Conservation (phyloP, 768 basidiomycete genomes). For the Russula griseocarnosa region DNA sequence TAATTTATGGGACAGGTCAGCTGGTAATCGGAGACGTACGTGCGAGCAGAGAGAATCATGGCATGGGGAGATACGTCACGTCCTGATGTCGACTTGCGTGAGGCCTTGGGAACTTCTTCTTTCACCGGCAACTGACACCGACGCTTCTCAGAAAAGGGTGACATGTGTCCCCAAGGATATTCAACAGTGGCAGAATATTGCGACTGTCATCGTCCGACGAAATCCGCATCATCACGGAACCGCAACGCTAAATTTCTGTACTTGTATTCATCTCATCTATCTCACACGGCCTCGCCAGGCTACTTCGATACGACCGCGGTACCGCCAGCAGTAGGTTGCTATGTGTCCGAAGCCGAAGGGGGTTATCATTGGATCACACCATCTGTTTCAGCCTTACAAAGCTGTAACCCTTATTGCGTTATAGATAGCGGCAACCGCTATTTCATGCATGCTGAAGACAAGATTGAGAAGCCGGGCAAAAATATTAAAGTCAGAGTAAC, state of each 20-base stretch:
- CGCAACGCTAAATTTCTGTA: conserved; percentile 2
- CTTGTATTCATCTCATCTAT: not conserved
- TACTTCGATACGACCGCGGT: conserved; percentile 11
- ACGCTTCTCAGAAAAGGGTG: conserved; percentile 1
- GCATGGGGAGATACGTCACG: not conserved
- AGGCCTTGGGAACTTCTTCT: conserved; percentile 1
- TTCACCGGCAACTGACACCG: not conserved
- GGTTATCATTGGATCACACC: conserved; percentile 11
- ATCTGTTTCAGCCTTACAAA: conserved; percentile 12
- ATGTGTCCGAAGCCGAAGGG: not conserved
- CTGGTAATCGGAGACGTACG: not conserved
- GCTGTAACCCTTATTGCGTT: too few relatives aligned
- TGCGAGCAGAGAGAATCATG: not conserved
- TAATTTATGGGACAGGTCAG: not conserved
- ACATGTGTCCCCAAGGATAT: conserved; percentile 8
- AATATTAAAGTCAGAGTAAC: too few relatives aligned
- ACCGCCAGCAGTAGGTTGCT: conserved; percentile 3
- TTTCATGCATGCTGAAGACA: too few relatives aligned
- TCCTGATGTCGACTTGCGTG: not conserved
- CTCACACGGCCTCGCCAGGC: not conserved
- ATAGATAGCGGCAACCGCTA: too few relatives aligned
- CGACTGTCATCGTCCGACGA: conserved; percentile 10
- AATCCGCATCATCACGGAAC: conserved; percentile 8
- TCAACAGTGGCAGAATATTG: conserved; percentile 1
- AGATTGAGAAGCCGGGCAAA: too few relatives aligned